These are phyloP conservation scores for Didymella pomorum DNA, from an alignment of 2,329 filamentous ascomycete species.

Conservation along the genomic window DNA sequence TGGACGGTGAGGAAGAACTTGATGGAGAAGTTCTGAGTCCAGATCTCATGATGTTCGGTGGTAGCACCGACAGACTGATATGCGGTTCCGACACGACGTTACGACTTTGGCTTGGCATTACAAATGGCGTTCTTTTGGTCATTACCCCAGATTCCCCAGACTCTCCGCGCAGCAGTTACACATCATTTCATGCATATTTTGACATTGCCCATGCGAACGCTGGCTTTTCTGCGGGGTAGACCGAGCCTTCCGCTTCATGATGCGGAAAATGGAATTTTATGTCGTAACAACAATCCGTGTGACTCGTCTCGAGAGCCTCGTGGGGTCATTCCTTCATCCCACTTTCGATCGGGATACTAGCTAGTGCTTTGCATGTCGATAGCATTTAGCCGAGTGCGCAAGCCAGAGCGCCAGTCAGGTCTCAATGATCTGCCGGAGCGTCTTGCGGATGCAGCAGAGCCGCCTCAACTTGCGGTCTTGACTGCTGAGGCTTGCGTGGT, in stretches of 20 bases:
- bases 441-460: conserved; percentile 19
- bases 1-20: conserved; percentile 89
- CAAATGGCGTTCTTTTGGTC: conserved; percentile 16
- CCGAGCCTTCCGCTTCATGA: neutral
- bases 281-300: conserved; percentile 9
- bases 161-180: neutral
- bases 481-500: conserved; percentile 3
- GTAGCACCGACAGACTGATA: neutral
- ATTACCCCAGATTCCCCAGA: conserved; percentile 17
- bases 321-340: neutral
- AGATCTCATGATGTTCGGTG: conserved; percentile 1
- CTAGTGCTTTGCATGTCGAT: neutral
- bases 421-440: conserved; percentile 10
- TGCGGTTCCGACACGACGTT: conserved; percentile 11
- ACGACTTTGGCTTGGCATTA: conserved; percentile 23
- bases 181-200: conserved; percentile 2
- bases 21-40: conserved; percentile 75
- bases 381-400: conserved; percentile 7
- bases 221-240: conserved; percentile 13
- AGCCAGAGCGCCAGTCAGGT: conserved; percentile 3
- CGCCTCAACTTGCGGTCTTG: conserved; percentile 3
- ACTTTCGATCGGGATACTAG: neutral
- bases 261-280: neutral
- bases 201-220: neutral
- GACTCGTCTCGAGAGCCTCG: conserved; percentile 7